Percentiles rank a stretch among this genome's conserved stretches.
Conservation (phyloP, 768 basidiomycete species). For the Naganishia vishniacii region DNA sequence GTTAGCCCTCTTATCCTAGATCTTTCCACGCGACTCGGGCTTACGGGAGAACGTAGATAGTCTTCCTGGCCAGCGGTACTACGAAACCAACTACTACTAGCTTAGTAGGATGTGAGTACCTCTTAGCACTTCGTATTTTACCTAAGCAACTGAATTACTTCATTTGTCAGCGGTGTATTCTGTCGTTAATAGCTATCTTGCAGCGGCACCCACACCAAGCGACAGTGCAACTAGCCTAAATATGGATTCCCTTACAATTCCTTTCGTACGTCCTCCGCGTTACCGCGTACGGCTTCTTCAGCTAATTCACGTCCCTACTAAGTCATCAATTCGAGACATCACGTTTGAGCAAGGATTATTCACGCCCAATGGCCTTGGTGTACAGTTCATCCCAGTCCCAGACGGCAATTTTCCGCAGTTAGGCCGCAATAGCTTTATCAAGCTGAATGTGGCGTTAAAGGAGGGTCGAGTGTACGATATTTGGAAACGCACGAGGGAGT, state of each 20-base stretch:
- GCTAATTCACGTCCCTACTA: background rate
- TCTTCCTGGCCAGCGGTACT: background rate
- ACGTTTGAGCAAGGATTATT: slow-evolving; percentile 14
- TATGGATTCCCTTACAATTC: slow-evolving; percentile 9
- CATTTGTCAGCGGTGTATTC: slow-evolving; percentile 9
- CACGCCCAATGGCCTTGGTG: slow-evolving; percentile 5
- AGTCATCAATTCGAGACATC: slow-evolving; percentile 12
- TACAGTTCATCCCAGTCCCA: background rate
- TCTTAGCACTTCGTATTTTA: background rate
- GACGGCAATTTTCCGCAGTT: background rate
- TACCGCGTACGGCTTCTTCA: background rate
- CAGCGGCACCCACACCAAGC: background rate
- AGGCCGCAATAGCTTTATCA: slow-evolving; percentile 1
- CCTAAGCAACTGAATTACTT: background rate
- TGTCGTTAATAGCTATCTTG: background rate
- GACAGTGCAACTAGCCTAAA: background rate
- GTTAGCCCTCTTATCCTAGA: background rate
- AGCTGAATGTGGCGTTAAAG: slow-evolving; percentile 5
- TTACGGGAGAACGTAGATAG: background rate
- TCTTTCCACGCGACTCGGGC: background rate
- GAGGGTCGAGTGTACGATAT: slow-evolving; percentile 6
- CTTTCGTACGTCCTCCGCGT: background rate
- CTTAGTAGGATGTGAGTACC: background rate
- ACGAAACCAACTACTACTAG: background rate
- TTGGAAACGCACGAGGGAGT: slow-evolving; percentile 9